A percentile compares a stretch with the other conserved stretches of the same genome.
Evolutionary conservation across 2,329 filamentous ascomycete species (phyloP).

Genomic region (Ophioceras dolichostomum): DNA sequence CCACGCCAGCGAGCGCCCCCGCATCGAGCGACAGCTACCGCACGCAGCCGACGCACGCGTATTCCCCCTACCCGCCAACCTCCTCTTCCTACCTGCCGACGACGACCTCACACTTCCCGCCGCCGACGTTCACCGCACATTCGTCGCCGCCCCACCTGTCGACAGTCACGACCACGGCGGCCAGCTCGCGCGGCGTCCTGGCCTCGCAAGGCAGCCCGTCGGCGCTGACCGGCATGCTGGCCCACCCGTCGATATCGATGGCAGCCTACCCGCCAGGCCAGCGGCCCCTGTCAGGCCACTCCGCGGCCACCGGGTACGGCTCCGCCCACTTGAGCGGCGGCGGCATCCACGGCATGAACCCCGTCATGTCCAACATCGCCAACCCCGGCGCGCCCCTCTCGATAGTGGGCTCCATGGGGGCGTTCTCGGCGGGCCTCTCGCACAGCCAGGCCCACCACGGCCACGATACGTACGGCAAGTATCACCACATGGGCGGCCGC

Average conservation of each 20-base stretch:
- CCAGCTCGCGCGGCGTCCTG: background rate
- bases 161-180: background rate
- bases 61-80: background rate
- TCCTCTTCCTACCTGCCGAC: background rate
- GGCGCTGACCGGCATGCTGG: background rate
- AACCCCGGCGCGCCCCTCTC: slow-evolving; percentile 6
- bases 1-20: background rate
- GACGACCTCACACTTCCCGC: too few relatives aligned
- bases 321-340: too few relatives aligned
- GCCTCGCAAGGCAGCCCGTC: background rate
- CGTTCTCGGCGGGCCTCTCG: background rate
- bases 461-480: slow-evolving; percentile 19
- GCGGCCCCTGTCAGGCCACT: too few relatives aligned
- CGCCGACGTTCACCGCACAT: background rate
- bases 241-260: background rate
- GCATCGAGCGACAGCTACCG: background rate
- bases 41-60: background rate
- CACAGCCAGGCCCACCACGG: background rate
- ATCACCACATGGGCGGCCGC: slow-evolving; percentile 24
- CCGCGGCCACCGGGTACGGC: too few relatives aligned
- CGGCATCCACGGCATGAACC: background rate
- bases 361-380: slow-evolving; percentile 6
- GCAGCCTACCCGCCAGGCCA: background rate
- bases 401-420: background rate
- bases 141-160: background rate